Evolutionary conservation across 768 basidiomycete species (phyloP), one percentile per base, ranked within the genome.

Genomic region (Rhizopogon vesiculosus): DNA sequence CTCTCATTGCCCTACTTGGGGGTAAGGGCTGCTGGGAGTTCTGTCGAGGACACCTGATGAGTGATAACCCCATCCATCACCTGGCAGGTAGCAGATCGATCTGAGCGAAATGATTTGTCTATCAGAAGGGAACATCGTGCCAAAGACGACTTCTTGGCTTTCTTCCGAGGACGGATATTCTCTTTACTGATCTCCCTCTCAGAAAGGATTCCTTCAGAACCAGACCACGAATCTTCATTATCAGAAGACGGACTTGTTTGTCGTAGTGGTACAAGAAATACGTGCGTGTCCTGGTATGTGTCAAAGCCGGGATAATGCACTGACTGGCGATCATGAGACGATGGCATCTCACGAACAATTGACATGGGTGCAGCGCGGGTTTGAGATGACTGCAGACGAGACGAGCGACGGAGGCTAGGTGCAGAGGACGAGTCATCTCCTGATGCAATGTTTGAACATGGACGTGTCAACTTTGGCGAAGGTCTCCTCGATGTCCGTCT

Each of bases 231-330:
- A 7, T 41, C 48, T 31, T 41, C 29, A 31, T 44, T 55, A n/a
- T 55, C 51, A 38, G 59, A 45, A 25, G 51, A 31, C 3, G 52
- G 45, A 13, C 28, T 48, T 38, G 56, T 39, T 25, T 40, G 29
- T 41, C 42, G 15, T 1, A 51, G 51, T 18, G 60, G 51, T 40
- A 16, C 56, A 22, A 56, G 55, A 43, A 49, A 48, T 44, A 61
- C 64, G 56, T 66, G 62, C 10, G 45, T 52, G 44, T 87, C 86
- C 62, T 71, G 78, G 62, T 78, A 77, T 43, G 87, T 77, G 40
- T 72, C 67, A 61, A 88, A 88, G 15, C 86, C 86, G 12, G 87
- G 87, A 65, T 85, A 86, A 61, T 87, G 86, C 40, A 78, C 73
- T 15, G 84, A 86, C 44, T 78, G 74, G 1, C 77, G 78, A 63